Evolutionary conservation across 352 stramenopile genomes (phyloP), one percentile per base, ranked within the genome.

Genomic region (Globisporangium nunn): DNA sequence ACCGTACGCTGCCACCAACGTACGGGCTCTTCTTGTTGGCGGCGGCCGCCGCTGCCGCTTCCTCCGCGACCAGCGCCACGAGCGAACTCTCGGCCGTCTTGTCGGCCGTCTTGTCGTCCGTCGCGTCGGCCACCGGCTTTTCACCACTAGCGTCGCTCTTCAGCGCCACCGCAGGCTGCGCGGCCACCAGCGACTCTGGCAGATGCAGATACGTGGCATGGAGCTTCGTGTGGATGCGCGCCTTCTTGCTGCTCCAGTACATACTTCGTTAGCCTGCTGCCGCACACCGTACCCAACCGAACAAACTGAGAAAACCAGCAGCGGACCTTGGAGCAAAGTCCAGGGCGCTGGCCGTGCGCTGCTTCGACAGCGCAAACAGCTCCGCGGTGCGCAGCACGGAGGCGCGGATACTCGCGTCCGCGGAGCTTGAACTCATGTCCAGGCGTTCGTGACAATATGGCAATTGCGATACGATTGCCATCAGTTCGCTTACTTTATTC

Each of bases 321-420:
- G 15, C 56, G 51, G 56, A 91, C 80, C 75, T 85, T 4, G 81
- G 81, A 18, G 72, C 74, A 44, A 79, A 88, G 30, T 88, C 81
- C 49, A 75, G 75, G 1, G 48, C 63, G 4, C 49, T 71, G 23
- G 65, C 63, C 14, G 68, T 54, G 53, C 46, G 78, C 52, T 74
- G 78, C 61, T 91, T 91, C 4, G 74, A 77, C 29, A 89, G 70
- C 61, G 78, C 72, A 50, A 91, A 91, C 43, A 89, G 67, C 63
- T 88, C 81, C 28, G 78, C 73, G 1, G 78, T 85, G 18, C 71
- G 78, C 17, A 89, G 63, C 48, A 89, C 81, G 0, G 81, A 91
- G 35, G 72, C 48, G 58, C 83, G 66, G 37, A 91, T 82, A 62
- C 81, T 63, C 55, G 70, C 51, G 53, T 75, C 57, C 48, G 71